phyloP scores from a whole-genome alignment of 768 basidiomycete genomes.

The Kwoniella shandongensis region DNA sequence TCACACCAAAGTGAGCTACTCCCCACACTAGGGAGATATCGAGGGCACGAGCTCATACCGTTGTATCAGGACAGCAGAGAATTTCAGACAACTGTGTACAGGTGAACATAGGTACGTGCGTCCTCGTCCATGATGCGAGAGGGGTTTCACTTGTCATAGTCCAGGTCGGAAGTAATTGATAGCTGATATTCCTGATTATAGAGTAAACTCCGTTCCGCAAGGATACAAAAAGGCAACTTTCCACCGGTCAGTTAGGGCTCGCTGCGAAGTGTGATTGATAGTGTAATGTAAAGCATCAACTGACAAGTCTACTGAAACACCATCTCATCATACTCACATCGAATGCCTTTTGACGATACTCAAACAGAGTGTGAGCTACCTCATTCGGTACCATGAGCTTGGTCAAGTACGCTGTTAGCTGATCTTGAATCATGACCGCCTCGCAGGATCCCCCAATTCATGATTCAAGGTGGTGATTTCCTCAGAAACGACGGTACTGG shows the following conservation, averaged over 20 bases:
- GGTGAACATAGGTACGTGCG: conserved; percentile 80
- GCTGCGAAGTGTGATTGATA: not conserved
- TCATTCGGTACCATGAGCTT: no score
- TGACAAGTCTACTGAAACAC: no score
- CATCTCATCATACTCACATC: conserved; percentile 13
- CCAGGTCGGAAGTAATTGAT: not conserved
- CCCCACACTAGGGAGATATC: not conserved
- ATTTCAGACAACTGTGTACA: conserved; percentile 94
- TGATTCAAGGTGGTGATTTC: conserved; percentile 98
- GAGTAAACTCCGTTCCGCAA: conserved; percentile 79
- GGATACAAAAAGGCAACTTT: conserved; percentile 90
- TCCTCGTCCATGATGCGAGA: no score
- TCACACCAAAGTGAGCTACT: conserved; percentile 79
- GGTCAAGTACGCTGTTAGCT: no score
- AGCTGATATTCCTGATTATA: conserved; percentile 39
- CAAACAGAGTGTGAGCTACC: conserved; percentile 68
- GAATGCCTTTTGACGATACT: conserved; percentile 15
- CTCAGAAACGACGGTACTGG: conserved; percentile 93
- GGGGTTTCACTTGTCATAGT: no score
- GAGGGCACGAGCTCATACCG: not conserved
- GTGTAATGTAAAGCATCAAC: no score
- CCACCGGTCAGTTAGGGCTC: conserved; percentile 70
- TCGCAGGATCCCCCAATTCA: conserved; percentile 61
- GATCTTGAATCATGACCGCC: not conserved
- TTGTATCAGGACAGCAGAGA: conserved; percentile 82